Percentiles rank a stretch among this genome's conserved stretches.
Conservation (phyloP, 2,329 filamentous ascomycete genomes). For the Paecilomyces dactylethromorphus region DNA sequence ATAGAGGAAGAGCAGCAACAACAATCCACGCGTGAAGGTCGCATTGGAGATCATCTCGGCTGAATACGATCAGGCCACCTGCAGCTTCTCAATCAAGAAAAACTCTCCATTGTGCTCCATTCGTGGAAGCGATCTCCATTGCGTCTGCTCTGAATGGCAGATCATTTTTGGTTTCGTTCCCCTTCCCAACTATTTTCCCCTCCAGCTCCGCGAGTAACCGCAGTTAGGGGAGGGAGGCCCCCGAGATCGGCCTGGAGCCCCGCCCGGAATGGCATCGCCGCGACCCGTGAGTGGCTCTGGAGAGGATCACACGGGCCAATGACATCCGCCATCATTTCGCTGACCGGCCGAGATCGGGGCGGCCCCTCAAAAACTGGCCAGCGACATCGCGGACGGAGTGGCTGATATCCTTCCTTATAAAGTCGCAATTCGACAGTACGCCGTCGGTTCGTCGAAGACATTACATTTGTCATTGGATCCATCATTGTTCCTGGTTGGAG, state of each 20-base stretch:
- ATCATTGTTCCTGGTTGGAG: not conserved
- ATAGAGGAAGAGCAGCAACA: no score
- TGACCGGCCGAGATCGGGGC: slow-evolving; percentile 31
- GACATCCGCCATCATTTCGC: slow-evolving; percentile 16
- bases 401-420: not conserved
- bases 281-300: not conserved
- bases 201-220: not conserved
- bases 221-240: not conserved
- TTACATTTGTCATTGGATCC: not conserved
- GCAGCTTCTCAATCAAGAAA: not conserved
- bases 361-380: slow-evolving; percentile 23
- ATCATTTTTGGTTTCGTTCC: no score
- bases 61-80: not conserved
- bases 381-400: slow-evolving; percentile 32
- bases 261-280: not conserved
- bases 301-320: slow-evolving; percentile 17
- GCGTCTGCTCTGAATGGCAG: no score
- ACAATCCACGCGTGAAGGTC: not conserved
- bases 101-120: no score
- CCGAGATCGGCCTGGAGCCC: not conserved
- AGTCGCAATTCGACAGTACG: no score
- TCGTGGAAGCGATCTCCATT: no score
- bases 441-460: not conserved
- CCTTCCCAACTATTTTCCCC: no score
- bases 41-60: not conserved